Conservation (phyloP, 208 protist genomes). For the Angomonas ambiguus region DNA sequence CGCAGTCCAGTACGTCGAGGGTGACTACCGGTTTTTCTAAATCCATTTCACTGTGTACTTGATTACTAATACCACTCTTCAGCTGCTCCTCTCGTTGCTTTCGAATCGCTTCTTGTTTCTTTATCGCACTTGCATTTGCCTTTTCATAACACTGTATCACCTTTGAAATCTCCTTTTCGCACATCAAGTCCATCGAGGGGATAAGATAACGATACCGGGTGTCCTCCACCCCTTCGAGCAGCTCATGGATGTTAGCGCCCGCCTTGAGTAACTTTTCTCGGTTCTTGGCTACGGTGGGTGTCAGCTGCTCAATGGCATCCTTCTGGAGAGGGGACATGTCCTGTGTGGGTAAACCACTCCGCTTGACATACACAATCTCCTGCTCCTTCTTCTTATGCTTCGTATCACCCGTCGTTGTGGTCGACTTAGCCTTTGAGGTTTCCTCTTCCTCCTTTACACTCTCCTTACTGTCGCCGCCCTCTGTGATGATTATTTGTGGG, state of each 20-base stretch:
- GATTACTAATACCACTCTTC: slow-evolving; percentile 9
- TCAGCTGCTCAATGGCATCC: slow-evolving; percentile 29
- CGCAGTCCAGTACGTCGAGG: slow-evolving; percentile 48
- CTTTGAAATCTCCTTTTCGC: slow-evolving; percentile 47
- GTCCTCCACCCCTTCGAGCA: slow-evolving; percentile 69
- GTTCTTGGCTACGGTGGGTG: slow-evolving; percentile 42
- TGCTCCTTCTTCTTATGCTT: neutral
- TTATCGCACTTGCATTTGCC: slow-evolving; percentile 20
- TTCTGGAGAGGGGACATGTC: slow-evolving; percentile 37
- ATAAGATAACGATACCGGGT: slow-evolving; percentile 69
- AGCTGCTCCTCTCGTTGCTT: slow-evolving; percentile 13
- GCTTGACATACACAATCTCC: too few species aligned
- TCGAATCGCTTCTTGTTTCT: slow-evolving; percentile 1
- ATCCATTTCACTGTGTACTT: neutral
- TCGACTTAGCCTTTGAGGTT: neutral
- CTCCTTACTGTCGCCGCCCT: too few species aligned
- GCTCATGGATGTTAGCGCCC: slow-evolving; percentile 53
- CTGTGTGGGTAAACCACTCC: slow-evolving; percentile 38
- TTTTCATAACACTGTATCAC: slow-evolving; percentile 66
- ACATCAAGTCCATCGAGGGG: slow-evolving; percentile 43
- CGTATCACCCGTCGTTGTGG: neutral
- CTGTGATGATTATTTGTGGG: neutral
- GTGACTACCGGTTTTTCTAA: slow-evolving; percentile 17
- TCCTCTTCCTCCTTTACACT: neutral
- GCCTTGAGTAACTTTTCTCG: slow-evolving; percentile 54